Percentiles rank a stretch among this genome's conserved stretches.
phyloP scores from a whole-genome alignment of 495 filamentous ascomycete species.

The Penicillium cinerascens region DNA sequence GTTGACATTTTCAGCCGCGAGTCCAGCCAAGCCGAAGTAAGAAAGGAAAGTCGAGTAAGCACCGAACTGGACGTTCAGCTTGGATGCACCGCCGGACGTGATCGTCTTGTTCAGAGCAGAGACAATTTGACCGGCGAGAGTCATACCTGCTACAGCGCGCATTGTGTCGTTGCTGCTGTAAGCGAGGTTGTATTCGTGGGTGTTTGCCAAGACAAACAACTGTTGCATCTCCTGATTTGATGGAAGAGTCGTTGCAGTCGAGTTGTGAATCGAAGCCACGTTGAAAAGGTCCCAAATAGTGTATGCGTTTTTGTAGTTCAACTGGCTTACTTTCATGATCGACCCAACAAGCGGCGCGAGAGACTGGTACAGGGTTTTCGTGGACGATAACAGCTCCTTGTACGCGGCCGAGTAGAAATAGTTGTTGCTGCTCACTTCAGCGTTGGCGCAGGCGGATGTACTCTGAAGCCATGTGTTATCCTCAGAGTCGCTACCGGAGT shows the following conservation, averaged over 20 bases:
- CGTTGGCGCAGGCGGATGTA: constrained; percentile 49
- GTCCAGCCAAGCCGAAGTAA: constrained; percentile 50
- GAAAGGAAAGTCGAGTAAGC: constrained; percentile 49
- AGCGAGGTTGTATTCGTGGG: constrained; percentile 40
- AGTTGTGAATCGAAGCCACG: constrained; percentile 45
- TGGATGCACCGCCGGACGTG: constrained; percentile 29
- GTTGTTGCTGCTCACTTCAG: constrained; percentile 27
- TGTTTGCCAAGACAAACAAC: constrained; percentile 34
- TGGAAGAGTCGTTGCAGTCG: background rate
- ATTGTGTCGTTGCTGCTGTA: constrained; percentile 35
- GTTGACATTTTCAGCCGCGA: constrained; percentile 23
- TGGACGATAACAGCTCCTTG: constrained; percentile 39
- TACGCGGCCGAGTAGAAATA: constrained; percentile 33
- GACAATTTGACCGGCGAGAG: constrained; percentile 35
- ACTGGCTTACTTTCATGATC: constrained; percentile 43
- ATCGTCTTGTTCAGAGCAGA: constrained; percentile 44
- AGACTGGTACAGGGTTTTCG: constrained; percentile 54
- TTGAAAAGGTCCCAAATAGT: constrained; percentile 48
- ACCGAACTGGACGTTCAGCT: constrained; percentile 49
- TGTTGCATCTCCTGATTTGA: constrained; percentile 22
- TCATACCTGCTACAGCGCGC: constrained; percentile 18
- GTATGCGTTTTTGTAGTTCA: constrained; percentile 66
- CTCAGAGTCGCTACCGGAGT: constrained; percentile 44
- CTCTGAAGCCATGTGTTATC: constrained; percentile 53
- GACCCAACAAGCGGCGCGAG: constrained; percentile 55